Evolutionary conservation across 2,329 filamentous ascomycete genomes (phyloP).

Genomic region (Pestalotiopsis sp.): DNA sequence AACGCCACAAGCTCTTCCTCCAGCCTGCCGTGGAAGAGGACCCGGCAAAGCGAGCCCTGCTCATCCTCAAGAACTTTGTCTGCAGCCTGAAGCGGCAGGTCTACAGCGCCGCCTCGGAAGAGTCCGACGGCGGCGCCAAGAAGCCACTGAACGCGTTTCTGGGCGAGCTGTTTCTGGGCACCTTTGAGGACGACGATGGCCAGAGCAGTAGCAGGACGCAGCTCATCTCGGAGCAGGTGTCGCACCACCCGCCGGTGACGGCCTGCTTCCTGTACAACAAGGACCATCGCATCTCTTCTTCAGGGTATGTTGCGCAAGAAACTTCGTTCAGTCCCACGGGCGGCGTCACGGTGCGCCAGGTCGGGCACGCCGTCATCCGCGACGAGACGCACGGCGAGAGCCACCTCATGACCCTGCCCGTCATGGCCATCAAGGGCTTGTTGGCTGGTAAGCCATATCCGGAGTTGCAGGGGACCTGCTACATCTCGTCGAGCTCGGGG

Average conservation of each 20-base stretch:
- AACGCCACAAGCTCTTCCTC: constrained; percentile 52
- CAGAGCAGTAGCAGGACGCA: constrained; percentile 24
- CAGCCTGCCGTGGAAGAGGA: constrained; percentile 42
- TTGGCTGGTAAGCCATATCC: constrained; percentile 24
- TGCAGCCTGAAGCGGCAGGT: constrained; percentile 43
- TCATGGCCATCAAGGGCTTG: constrained; percentile 25
- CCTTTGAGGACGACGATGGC: constrained; percentile 33
- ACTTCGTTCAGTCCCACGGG: constrained; percentile 24
- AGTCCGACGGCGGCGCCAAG: constrained; percentile 42
- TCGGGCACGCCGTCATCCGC: constrained; percentile 27
- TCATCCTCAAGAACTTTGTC: constrained; percentile 50
- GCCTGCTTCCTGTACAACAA: constrained; percentile 21
- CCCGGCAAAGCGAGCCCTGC: constrained; percentile 41
- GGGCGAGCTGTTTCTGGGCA: constrained; percentile 45
- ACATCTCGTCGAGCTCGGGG: constrained; percentile 29
- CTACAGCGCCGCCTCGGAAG: constrained; percentile 28
- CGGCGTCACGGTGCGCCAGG: constrained; percentile 26
- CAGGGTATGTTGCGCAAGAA: constrained; percentile 28
- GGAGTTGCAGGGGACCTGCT: constrained; percentile 28
- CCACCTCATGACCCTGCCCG: constrained; percentile 29
- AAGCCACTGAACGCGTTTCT: constrained; percentile 55
- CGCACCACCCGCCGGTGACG: constrained; percentile 22
- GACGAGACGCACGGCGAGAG: constrained; percentile 35
- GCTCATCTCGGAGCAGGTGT: constrained; percentile 29
- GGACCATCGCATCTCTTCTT: constrained; percentile 23